Percentiles rank a stretch among this genome's conserved stretches.
These are phyloP conservation scores for Nicotiana knightiana DNA, from an alignment of 257 asterid species.

Conservation along the genomic window DNA sequence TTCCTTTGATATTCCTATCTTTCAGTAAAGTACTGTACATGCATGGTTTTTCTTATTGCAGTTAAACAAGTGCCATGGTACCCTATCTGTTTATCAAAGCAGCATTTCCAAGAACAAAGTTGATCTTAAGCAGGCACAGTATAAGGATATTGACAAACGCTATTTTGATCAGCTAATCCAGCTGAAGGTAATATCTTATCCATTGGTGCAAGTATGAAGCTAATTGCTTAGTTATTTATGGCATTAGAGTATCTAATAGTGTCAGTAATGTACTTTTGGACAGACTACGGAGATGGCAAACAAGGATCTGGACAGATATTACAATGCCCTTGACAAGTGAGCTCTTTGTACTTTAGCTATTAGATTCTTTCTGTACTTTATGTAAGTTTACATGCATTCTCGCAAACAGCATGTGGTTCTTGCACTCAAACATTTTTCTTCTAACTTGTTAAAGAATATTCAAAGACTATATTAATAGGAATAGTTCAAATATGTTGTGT, in stretches of 20 bases:
- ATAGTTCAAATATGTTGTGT: not conserved
- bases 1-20: not conserved
- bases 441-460: not conserved
- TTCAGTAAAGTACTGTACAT: not conserved
- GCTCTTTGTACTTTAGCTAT: conserved; percentile 15
- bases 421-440: not conserved
- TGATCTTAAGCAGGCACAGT: conserved; percentile 89
- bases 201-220: not conserved
- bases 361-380: not conserved
- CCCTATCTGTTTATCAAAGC: conserved; percentile 75
- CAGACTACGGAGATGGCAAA: conserved; percentile 99
- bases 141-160: conserved; percentile 95
- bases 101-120: conserved; percentile 64
- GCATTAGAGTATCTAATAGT: not conserved
- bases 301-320: conserved; percentile 95
- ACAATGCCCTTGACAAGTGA: conserved; percentile 94
- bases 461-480: not conserved
- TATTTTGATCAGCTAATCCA: conserved; percentile 91
- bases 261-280: conserved; percentile 17
- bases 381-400: not conserved
- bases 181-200: conserved; percentile 62
- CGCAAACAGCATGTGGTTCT: not conserved
- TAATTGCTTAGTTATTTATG: not conserved
- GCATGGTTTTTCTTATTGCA: conserved; percentile 28
- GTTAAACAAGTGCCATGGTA: conserved; percentile 74